Percentiles rank a stretch among this genome's conserved stretches.
phyloP scores from a whole-genome alignment of 1,284 basidiomycete genomes.

The Ustilago bromivora region DNA sequence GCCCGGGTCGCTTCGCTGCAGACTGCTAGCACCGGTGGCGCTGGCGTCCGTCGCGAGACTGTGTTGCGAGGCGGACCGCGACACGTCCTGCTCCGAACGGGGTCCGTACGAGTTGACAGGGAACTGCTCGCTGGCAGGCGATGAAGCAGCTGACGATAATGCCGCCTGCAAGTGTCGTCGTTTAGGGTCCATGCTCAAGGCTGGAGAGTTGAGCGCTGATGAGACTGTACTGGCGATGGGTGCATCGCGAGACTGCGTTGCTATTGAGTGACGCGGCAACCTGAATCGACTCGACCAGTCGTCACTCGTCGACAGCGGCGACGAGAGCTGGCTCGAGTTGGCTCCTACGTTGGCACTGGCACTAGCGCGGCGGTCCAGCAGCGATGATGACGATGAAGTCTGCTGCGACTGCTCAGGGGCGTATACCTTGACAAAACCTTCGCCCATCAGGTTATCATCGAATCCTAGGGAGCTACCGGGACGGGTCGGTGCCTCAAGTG shows the following conservation, averaged over 20 bases:
- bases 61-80: constrained; percentile 39
- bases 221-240: constrained; percentile 14
- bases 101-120: constrained; percentile 48
- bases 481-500: constrained; percentile 12
- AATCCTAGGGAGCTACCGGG: constrained; percentile 30
- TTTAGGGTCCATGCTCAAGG: constrained; percentile 37
- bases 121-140: constrained; percentile 38
- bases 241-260: constrained; percentile 5
- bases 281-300: constrained; percentile 44
- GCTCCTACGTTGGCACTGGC: constrained; percentile 6
- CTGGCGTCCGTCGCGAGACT: constrained; percentile 28
- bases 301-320: constrained; percentile 22
- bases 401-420: not conserved
- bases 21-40: constrained; percentile 5
- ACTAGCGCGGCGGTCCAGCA: constrained; percentile 36
- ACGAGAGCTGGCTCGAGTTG: constrained; percentile 19
- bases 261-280: constrained; percentile 30
- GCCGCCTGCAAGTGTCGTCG: constrained; percentile 20
- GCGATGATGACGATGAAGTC: not conserved
- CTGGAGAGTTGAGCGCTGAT: constrained; percentile 33
- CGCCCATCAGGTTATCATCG: constrained; percentile 3
- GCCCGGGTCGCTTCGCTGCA: constrained; percentile 31
- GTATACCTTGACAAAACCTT: constrained; percentile 6
- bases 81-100: constrained; percentile 33
- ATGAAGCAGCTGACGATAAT: constrained; percentile 20